phyloP scores from a whole-genome alignment of 371 early-diverging fungal species.

The Homolaphlyctis polyrhiza region DNA sequence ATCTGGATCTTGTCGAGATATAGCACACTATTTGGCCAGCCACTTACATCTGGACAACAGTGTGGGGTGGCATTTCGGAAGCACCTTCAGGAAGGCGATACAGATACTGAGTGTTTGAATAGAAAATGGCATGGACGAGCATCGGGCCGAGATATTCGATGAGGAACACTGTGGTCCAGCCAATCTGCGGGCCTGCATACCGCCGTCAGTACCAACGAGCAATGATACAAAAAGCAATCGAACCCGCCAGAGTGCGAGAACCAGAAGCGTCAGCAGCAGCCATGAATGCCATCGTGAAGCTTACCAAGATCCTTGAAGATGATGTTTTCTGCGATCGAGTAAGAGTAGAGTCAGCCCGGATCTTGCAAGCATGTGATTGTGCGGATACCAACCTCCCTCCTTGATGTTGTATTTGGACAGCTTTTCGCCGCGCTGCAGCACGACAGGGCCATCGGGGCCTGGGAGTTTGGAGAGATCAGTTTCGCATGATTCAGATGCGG shows the following conservation, averaged over 20 bases:
- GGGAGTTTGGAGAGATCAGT: too few relatives aligned
- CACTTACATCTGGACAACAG: slow-evolving; percentile 24
- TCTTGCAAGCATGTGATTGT: background rate
- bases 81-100: slow-evolving; percentile 44
- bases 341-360: background rate
- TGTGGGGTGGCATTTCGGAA: slow-evolving; percentile 10
- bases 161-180: slow-evolving; percentile 91
- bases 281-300: too few relatives aligned
- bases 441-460: slow-evolving; percentile 1
- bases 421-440: background rate
- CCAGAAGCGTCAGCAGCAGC: too few relatives aligned
- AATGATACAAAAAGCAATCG: too few relatives aligned
- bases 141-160: slow-evolving; percentile 93
- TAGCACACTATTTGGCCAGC: background rate
- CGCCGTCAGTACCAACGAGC: too few relatives aligned
- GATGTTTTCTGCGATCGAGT: background rate
- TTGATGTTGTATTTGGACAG: slow-evolving; percentile 1
- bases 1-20: background rate
- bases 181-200: slow-evolving; percentile 76
- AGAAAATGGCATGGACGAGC: slow-evolving; percentile 81
- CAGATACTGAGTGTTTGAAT: slow-evolving; percentile 58
- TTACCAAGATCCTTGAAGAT: slow-evolving; percentile 4
- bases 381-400: background rate
- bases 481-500: too few relatives aligned
- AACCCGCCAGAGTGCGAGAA: background rate